Evolutionary conservation across 257 asterid genomes (phyloP).

Genomic region (Coffea eugenioides): DNA sequence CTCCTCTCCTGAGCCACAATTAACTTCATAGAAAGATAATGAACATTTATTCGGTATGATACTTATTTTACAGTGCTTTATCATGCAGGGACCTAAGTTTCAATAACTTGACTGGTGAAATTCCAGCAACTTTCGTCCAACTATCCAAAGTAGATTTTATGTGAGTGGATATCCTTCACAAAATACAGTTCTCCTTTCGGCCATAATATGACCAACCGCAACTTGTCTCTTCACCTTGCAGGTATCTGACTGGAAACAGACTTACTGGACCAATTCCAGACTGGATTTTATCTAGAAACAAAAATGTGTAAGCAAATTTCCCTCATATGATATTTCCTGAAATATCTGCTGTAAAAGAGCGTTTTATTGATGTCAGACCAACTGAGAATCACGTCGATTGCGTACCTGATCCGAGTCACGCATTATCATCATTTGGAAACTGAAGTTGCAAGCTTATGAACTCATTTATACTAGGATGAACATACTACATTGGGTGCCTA

Average conservation of each 20-base stretch:
- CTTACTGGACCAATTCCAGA: constrained; percentile 65
- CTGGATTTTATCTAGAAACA: constrained; percentile 68
- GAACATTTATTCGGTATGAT: neutral
- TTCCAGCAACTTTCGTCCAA: constrained; percentile 50
- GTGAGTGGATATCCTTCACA: constrained; percentile 48
- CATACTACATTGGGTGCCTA: neutral
- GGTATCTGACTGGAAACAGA: constrained; percentile 75
- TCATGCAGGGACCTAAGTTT: constrained; percentile 79
- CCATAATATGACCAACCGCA: constrained; percentile 8
- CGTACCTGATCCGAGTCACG: no score
- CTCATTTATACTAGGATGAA: neutral
- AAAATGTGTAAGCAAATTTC: constrained; percentile 54
- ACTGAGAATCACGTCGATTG: neutral
- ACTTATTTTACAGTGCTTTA: constrained; percentile 6
- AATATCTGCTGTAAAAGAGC: neutral
- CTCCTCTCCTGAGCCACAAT: neutral
- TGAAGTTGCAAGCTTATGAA: neutral
- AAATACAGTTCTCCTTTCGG: constrained; percentile 13
- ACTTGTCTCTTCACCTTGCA: constrained; percentile 21
- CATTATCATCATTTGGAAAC: neutral
- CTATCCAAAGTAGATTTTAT: constrained; percentile 58
- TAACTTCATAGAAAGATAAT: neutral
- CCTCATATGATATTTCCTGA: neutral
- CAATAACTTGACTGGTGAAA: constrained; percentile 68
- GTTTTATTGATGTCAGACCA: neutral